Base-by-base conservation (phyloP, 257 asterid species). In the Fraxinus americana region DNA sequence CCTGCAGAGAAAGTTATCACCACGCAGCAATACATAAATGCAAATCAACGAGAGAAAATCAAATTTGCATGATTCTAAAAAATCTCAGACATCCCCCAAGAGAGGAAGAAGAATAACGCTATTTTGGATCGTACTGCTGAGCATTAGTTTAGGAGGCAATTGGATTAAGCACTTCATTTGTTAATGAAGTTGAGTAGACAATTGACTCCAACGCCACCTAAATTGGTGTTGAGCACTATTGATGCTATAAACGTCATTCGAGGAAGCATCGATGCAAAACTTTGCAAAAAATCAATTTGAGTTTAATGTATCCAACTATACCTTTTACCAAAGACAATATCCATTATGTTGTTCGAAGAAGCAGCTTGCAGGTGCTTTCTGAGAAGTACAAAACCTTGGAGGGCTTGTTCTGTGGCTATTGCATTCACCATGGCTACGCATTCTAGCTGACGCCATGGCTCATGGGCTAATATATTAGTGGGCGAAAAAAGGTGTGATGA, bases 401-500 rank as follows among this genome's bases (percentile, higher is more conserved):
- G 11, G 17, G 69, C 35, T 76, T 88, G 92, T 39, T 88, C 92
- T 27, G 77, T 48, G 34, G 80, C 79, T 50, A 88, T 78, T 68
- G 80, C 72, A 1, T 36, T 41, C 71, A 88, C 25, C 91, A 90
- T 86, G 77, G 84, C 81, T 14, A 77, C 71, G 57, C 86, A 86
- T 73, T 86, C 89, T 70, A 78, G 83, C 72, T 82, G 87, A 8
- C 88, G 86, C 23, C 75, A 80, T 2, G 74, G 25, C 61, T 82
- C 91, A 57, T 86, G 91, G 4, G 86, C 87, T 71, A 81, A 61
- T 27, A 90, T 85, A 61, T 84, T 85, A 83, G 50, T 81, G 0
- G 94, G 92, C 7, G 90, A 84, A 13, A 88, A 90, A 13, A 90
- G 86, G 63, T 86, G 94, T 1, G 89, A 65, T 0, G 91, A 80